Base-by-base conservation (phyloP, 1,139 yeast species). In the Geotrichum europaeum region DNA sequence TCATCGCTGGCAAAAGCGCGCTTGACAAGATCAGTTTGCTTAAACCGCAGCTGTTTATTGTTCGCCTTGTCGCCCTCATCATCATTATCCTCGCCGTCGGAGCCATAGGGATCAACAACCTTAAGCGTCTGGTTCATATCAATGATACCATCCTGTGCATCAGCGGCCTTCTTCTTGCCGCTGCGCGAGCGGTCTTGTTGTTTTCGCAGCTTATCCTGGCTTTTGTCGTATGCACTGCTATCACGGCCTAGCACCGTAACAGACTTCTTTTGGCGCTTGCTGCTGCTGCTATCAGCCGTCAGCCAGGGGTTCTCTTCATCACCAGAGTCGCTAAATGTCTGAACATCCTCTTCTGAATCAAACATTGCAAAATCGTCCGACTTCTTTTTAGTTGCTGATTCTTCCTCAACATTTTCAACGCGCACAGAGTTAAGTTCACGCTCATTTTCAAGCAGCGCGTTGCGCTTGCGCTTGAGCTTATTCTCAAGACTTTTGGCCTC, bases 1-100 rank as follows among this genome's bases (percentile, higher is more conserved):
- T 94, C 95, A 74, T 94, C 99, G 28, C 98, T 98, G 2, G 97
- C 98, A 79, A 94, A 94, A 0, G 99, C 99, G 70, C 92, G 87
- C 65, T 86, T 83, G 64, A 90, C 89, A 55, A 94, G 79, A 61
- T 90, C 94, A 64, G 85, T 84, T 72, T 94, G 97, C 68, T 84
- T 81, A 76, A 94, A 89, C 78, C 82, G 75, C 58, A 71, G 62
- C 15, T 63, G 63, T 59, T 68, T 56, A 72, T 74, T 56, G 47
- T 49, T 58, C 49, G 61, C 22, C 55, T 53, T 56, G 63, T 75
- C 77, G 34, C 74, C 71, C 36, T 72, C 73, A 0, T 67, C 66
- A 20, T 67, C 73, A 28, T 62, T 67, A 12, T 66, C 70, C 15
- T 69, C 71, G 18, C 70, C 73, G 30, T 65, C 72, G 32, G 66